Percentiles rank a stretch among this genome's conserved stretches.
These are phyloP conservation scores for Hapsidospora chrysogenum DNA, from an alignment of 495 filamentous ascomycete species.

Conservation along the genomic window DNA sequence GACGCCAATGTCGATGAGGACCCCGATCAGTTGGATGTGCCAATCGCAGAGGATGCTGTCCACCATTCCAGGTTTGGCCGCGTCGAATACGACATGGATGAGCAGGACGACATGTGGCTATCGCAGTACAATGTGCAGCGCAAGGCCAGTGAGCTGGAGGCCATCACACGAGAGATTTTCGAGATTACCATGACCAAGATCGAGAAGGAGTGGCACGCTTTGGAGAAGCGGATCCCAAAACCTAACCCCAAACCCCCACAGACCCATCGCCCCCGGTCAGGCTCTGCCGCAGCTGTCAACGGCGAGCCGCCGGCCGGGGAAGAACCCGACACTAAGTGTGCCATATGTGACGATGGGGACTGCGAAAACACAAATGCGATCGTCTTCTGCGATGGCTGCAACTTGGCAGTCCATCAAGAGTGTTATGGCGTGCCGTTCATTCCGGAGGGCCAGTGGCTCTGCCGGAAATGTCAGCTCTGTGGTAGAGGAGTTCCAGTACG, in stretches of 20 bases:
- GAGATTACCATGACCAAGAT: constrained; percentile 98
- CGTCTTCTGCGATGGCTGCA: constrained; percentile 97
- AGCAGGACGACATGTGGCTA: constrained; percentile 95
- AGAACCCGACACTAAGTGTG: constrained; percentile 94
- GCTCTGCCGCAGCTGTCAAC: constrained; percentile 82
- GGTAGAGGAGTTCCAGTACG: constrained; percentile 73
- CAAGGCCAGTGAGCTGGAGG: constrained; percentile 50
- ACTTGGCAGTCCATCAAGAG: constrained; percentile 94
- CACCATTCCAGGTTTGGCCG: constrained; percentile 37
- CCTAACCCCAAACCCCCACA: constrained; percentile 90
- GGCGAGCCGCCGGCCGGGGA: constrained; percentile 76
- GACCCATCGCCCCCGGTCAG: constrained; percentile 76
- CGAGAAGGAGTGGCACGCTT: constrained; percentile 92
- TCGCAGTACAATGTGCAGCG: constrained; percentile 66
- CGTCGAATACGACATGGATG: constrained; percentile 99
- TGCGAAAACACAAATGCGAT: constrained; percentile 99
- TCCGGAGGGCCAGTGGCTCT: constrained; percentile 96
- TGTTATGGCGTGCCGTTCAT: constrained; percentile 99
- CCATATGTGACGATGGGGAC: constrained; percentile 94
- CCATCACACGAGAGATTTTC: constrained; percentile 82
- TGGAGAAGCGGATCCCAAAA: constrained; percentile 93
- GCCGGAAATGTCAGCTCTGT: constrained; percentile 89
- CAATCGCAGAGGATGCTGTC: constrained; percentile 43
- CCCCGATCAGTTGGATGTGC: constrained; percentile 42
- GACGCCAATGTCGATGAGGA: constrained; percentile 76